These are phyloP conservation scores for Termitomyces sp. DNA, from an alignment of 768 basidiomycete genomes.

Conservation along the genomic window DNA sequence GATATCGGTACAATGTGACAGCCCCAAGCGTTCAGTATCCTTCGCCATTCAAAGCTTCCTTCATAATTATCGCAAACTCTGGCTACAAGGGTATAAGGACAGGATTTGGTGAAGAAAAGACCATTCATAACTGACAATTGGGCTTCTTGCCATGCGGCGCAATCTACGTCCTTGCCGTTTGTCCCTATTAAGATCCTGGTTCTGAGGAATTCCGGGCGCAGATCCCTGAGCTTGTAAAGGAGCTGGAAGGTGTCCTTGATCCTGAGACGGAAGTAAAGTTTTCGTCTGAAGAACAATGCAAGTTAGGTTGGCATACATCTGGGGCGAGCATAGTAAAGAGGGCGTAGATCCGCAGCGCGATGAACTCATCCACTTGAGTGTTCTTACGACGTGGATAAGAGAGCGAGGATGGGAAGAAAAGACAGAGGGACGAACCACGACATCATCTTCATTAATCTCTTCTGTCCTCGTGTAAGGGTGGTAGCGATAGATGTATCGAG, in stretches of 20 bases:
- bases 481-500: background rate
- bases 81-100: background rate
- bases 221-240: conserved; percentile 28
- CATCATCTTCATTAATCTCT: background rate
- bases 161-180: background rate
- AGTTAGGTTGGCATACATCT: background rate
- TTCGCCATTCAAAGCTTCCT: background rate
- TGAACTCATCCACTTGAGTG: background rate
- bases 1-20: too few relatives aligned
- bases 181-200: background rate
- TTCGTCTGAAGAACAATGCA: background rate
- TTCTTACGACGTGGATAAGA: background rate
- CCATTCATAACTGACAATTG: background rate
- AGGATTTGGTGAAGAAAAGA: background rate
- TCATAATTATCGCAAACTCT: background rate
- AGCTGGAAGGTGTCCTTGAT: conserved; percentile 18
- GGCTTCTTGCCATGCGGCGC: background rate
- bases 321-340: background rate
- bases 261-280: background rate
- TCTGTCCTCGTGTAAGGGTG: background rate
- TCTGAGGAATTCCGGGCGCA: background rate
- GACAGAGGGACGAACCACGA: background rate
- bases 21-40: background rate
- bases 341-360: background rate
- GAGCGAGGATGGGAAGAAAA: too few relatives aligned